Evolutionary conservation across 2,329 filamentous ascomycete species (phyloP).

Genomic region (Rhexocercosporidium sp.): DNA sequence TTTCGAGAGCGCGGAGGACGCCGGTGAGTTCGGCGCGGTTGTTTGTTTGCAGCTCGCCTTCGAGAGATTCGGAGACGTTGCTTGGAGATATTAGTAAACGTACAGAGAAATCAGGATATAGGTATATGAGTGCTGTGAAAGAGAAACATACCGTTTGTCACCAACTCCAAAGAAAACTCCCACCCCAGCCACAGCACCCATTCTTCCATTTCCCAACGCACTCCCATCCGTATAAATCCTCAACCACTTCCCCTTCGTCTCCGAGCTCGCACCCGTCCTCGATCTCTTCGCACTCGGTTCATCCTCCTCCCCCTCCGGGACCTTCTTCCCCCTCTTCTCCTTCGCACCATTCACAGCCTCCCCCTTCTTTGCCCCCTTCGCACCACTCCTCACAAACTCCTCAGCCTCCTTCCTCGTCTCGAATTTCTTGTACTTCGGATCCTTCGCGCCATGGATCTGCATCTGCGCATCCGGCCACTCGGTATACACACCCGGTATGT

Average conservation of each 20-base stretch:
- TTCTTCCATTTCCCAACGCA: conserved; percentile 61
- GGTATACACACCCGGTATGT: conserved; percentile 62
- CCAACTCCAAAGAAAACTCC: conserved; percentile 66
- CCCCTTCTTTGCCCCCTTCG: conserved; percentile 30
- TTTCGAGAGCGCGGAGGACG: conserved; percentile 81
- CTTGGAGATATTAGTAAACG: conserved; percentile 44
- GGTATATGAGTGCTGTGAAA: not conserved
- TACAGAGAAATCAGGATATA: not conserved
- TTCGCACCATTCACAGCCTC: conserved; percentile 4
- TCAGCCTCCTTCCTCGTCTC: conserved; percentile 73
- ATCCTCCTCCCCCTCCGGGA: not conserved
- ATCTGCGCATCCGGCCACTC: conserved; percentile 73
- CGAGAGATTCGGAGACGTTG: conserved; percentile 51
- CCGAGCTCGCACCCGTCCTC: conserved; percentile 17
- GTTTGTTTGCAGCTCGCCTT: conserved; percentile 74
- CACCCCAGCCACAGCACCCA: conserved; percentile 61
- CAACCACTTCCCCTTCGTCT: conserved; percentile 34
- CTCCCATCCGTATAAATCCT: conserved; percentile 69
- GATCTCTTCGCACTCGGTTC: conserved; percentile 21
- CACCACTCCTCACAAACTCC: conserved; percentile 66
- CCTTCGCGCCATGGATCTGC: conserved; percentile 76
- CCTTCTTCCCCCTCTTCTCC: conserved; percentile 47
- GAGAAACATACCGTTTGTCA: conserved; percentile 56
- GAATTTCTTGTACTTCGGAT: conserved; percentile 74
- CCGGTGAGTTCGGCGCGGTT: conserved; percentile 95